Percentiles rank a stretch among this genome's conserved stretches.
These are phyloP conservation scores for Sordariomycetes sp. DNA, from an alignment of 2,329 filamentous ascomycete genomes.

Conservation along the genomic window DNA sequence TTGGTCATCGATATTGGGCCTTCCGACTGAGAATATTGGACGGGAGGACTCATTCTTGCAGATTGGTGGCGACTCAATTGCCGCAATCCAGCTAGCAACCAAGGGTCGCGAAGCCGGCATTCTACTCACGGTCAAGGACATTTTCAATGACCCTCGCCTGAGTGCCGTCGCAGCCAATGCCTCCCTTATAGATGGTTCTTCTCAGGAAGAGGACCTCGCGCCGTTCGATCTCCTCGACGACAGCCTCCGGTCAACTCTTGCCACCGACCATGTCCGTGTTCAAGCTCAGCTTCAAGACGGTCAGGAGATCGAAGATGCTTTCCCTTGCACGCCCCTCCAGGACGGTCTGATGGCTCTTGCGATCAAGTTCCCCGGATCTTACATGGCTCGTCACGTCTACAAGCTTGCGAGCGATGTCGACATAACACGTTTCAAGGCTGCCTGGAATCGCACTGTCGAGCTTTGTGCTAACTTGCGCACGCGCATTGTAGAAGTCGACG, in stretches of 20 bases:
- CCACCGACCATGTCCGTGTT: not conserved
- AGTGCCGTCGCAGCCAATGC: not conserved
- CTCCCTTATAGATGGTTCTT: not conserved
- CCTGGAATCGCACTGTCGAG: conserved; percentile 9
- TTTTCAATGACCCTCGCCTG: conserved; percentile 17
- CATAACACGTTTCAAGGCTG: conserved; percentile 6
- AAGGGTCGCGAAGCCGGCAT: conserved; percentile 11
- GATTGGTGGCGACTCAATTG: conserved; percentile 27
- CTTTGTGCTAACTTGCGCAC: conserved; percentile 10
- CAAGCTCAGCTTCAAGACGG: not conserved
- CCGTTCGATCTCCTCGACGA: not conserved
- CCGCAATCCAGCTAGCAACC: conserved; percentile 7
- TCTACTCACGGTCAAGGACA: conserved; percentile 25
- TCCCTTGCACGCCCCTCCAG: conserved; percentile 26
- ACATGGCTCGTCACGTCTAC: conserved; percentile 10
- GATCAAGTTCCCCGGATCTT: conserved; percentile 10
- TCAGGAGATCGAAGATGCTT: conserved; percentile 18
- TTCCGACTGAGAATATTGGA: conserved; percentile 7
- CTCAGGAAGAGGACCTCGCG: not conserved
- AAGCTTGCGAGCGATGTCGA: conserved; percentile 6
- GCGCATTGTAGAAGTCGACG: conserved; percentile 8
- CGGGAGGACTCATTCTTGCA: conserved; percentile 15
- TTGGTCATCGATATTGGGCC: conserved; percentile 17
- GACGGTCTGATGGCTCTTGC: conserved; percentile 24
- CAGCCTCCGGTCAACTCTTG: not conserved